Base-by-base conservation (phyloP, 2,329 filamentous ascomycete species). In the Scopulariopsis brevicaulis region DNA sequence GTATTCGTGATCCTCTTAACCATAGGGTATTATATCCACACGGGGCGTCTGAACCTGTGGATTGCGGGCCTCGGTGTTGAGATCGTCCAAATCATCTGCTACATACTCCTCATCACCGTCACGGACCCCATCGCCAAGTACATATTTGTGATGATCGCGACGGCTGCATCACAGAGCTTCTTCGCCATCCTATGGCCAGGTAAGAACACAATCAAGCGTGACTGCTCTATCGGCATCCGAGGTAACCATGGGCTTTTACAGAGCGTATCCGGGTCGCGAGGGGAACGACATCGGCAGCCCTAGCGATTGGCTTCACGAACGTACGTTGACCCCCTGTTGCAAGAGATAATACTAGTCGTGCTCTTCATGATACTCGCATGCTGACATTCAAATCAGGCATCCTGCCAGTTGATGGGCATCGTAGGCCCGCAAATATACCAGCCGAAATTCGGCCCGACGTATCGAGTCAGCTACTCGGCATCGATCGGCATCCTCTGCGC, bases 351-450 rank as follows among this genome's bases (percentile, higher is more conserved):
- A 11, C 24, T 11, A n/a, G 22, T 15, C 20, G 3, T 28, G 34
- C 4, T 20, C 37, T 40, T 14, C n/a, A 14, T 5, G 37, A 40
- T 40, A 3, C 43, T 22, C 32, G 15, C 22, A 10, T 14, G 20
- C 43, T 5, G 15, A 32, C 22, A 12, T 4, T 22, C 11, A 10
- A 20, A n/a, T 18, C 18, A 63, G 64, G 66, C 65, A 3, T 62
- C 62, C 12, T 65, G 65, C 35, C 69, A 73, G 57, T 61, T 73
- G 48, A 68, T 68, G 64, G 70, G 71, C 1, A 73, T 74, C 48
- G 69, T 73, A 11, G 65, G 71, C 1, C 72, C 71, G 15, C 70
- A 72, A 60, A 69, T 73, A 5, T 73, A 74, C 60, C 69, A 72
- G 58, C 58, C 67, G 3, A 72, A 66, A 58, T 74, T 72, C 59